Evolutionary conservation across 2,329 filamentous ascomycete genomes (phyloP).

Genomic region (Sphaerostilbella broomeana): DNA sequence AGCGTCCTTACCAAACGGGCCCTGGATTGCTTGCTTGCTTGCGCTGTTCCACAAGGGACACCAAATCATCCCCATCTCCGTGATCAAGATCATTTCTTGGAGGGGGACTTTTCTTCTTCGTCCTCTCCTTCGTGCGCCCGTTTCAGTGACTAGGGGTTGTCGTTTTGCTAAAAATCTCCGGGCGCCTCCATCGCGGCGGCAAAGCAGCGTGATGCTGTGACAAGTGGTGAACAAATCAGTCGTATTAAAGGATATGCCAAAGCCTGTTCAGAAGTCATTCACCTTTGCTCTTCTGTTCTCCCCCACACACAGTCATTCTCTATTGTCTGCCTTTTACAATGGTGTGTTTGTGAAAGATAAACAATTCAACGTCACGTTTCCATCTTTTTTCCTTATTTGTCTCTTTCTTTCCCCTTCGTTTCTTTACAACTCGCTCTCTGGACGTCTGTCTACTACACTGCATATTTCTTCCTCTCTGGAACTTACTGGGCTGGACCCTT

Average conservation of each 20-base stretch:
- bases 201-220: conserved; percentile 6
- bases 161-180: too few relatives aligned
- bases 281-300: background rate
- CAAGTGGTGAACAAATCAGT: too few relatives aligned
- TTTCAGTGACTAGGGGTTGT: conserved; percentile 5
- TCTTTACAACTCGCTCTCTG: too few relatives aligned
- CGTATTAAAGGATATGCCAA: conserved; percentile 11
- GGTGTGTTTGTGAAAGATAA: conserved; percentile 20
- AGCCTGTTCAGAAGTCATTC: conserved; percentile 7
- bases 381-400: conserved; percentile 16
- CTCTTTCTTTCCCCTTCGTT: conserved; percentile 12
- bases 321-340: conserved; percentile 20
- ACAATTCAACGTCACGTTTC: conserved; percentile 16
- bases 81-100: too few relatives aligned
- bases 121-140: too few relatives aligned
- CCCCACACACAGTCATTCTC: too few relatives aligned
- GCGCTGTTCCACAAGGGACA: too few relatives aligned
- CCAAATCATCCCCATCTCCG: too few relatives aligned
- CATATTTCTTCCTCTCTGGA: conserved; percentile 4
- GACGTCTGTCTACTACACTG: conserved; percentile 6
- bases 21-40: too few relatives aligned
- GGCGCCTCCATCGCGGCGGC: conserved; percentile 9
- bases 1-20: too few relatives aligned
- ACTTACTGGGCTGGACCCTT: conserved; percentile 14
- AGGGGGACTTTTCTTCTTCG: too few relatives aligned